Base-by-base conservation (phyloP, 2,329 filamentous ascomycete genomes). In the Lecanicillium sp. region DNA sequence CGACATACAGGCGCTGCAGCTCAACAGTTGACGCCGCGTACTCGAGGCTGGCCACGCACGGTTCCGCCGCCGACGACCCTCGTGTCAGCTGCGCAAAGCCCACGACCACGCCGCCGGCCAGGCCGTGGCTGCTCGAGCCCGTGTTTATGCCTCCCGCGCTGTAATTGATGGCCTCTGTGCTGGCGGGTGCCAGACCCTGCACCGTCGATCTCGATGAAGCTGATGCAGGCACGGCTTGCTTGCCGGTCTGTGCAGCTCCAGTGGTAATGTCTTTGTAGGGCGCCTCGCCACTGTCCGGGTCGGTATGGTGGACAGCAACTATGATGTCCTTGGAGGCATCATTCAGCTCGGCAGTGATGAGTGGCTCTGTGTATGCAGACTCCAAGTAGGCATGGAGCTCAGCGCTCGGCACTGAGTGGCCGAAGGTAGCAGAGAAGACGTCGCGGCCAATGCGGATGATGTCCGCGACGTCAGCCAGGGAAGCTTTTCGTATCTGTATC, bases 1-100 rank as follows among this genome's bases (percentile, higher is more conserved):
- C 51, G 2, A 74, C 65, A 47, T 74, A 74, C 2, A 74, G 56
- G 10, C 72, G 54, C 53, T 72, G 69, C 24, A 74, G 51, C 54
- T 74, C 70, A 3, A 71, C 59, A 3, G 45, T 29, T 5, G 45
- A 48, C 2, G 29, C 30, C 0, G 51, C 58, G 2, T 56, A 54
- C 4, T 61, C 56, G 0, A 63, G 27, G 1, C 59, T 44, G 1
- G 50, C 56, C 11, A 73, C 49, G 37, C 67, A 71, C 1, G 67
- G 66, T 40, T 74, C 71, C 14, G 21, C 23, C 14, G 12, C 15
- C 0, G 39, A 56, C 1, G 60, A 61, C 1, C 61, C 63, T 3
- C 62, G 58, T 0, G 61, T 71, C 11, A 74, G 59, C 33, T 68
- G 61, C 1, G 60, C 61, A 50, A 74, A 74, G 1, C 71, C 72